Percentiles rank a stretch among this genome's conserved stretches.
Evolutionary conservation across 768 basidiomycete species (phyloP).

Genomic region (Punctularia strigosozonata): DNA sequence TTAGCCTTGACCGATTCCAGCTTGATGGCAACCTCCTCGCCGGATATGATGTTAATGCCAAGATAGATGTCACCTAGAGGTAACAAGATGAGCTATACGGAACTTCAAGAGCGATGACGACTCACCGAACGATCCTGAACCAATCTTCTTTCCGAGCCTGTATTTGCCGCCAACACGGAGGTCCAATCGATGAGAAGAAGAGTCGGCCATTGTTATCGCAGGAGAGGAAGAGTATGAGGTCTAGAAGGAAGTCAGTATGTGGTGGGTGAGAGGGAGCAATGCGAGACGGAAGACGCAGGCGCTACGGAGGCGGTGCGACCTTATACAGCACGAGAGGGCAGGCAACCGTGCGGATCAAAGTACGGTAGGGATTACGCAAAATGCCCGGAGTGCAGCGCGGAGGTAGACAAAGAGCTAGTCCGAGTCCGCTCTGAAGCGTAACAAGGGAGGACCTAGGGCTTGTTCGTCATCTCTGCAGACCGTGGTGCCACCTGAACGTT

Average conservation of each 20-base stretch:
- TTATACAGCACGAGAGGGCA: conserved; percentile 7
- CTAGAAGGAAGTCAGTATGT: conserved; percentile 2
- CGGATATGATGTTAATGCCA: conserved; percentile 99
- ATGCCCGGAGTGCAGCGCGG: not conserved
- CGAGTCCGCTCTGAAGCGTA: no score
- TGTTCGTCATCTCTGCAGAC: no score
- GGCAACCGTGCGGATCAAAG: conserved; percentile 8
- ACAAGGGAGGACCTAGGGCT: no score
- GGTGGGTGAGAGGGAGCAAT: not conserved
- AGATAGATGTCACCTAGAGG: conserved; percentile 91
- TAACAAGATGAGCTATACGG: conserved; percentile 5
- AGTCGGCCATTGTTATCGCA: conserved; percentile 55
- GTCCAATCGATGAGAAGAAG: conserved; percentile 61
- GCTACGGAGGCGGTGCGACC: conserved; percentile 11
- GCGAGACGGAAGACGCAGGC: conserved; percentile 1
- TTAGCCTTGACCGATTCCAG: conserved; percentile 99
- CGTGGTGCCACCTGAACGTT: no score
- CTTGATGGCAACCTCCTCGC: conserved; percentile 99
- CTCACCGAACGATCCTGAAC: conserved; percentile 94
- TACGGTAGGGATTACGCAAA: conserved; percentile 2
- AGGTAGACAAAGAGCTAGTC: not conserved
- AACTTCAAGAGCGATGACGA: conserved; percentile 6
- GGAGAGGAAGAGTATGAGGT: conserved; percentile 7
- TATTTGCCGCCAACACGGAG: conserved; percentile 91
- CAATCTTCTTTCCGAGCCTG: conserved; percentile 98